Base-by-base conservation (phyloP, 2,329 filamentous ascomycete genomes). In the Fusarium penzigii region DNA sequence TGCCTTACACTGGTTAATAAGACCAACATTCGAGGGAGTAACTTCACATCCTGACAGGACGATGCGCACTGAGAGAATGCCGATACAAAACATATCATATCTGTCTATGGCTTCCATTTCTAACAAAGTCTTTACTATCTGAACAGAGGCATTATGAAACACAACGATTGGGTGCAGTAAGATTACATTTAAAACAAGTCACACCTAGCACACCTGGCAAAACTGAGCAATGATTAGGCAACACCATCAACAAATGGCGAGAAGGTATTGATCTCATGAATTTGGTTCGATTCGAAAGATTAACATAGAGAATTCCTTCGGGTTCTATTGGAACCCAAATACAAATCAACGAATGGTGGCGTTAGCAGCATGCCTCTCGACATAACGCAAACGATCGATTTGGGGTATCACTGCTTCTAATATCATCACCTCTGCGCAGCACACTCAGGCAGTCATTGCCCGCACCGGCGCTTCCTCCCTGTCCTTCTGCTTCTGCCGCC, bases 401-500 rank as follows among this genome's bases (percentile, higher is more conserved):
- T 43, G 46, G 62, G 58, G 59, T 62, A 65, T 65, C 62, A 49
- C 53, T 55, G 29, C 44, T 53, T 11, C 43, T 36, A 58, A 44
- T 40, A 46, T 50, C 55, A 41, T 54, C 51, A 6, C 44, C 44
- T 46, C 59, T 58, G 48, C 44, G 48, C 55, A 49, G 58, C 61
- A 64, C 44, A 56, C 56, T 46, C 67, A 70, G 49, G 53, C 58
- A 46, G 46, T 56, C 43, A 60, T 55, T 46, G 58, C 53, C 60
- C 70, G 75, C 40, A 65, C 61, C 11, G 78, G 72, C 42, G 69
- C 68, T 54, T 75, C 77, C 25, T 84, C 80, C 42, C 79, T 74
- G 44, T 79, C 81, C 59, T 74, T 77, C 58, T 83, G 74, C 72
- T 84, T 84, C 64, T 82, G 78, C 50, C 80, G 75, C 83, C 84